A percentile compares a stretch with the other conserved stretches of the same genome.
Conservation (phyloP, 2,329 filamentous ascomycete genomes). For the Hansfordia pulvinata region DNA sequence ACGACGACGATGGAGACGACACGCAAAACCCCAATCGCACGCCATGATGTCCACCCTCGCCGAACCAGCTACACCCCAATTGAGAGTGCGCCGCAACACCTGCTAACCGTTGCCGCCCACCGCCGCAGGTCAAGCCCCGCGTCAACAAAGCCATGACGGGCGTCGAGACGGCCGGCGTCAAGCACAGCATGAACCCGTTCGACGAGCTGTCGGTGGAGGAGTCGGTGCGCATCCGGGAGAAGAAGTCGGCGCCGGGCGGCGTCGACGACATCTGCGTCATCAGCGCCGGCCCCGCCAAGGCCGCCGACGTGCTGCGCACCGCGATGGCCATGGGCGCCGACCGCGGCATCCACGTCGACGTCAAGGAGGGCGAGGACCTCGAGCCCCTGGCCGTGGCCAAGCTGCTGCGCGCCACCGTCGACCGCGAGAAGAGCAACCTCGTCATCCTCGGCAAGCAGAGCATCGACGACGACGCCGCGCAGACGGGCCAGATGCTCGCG, state of each 20-base stretch:
- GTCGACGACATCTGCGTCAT: constrained; percentile 89
- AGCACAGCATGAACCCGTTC: constrained; percentile 98
- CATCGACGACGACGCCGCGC: constrained; percentile 89
- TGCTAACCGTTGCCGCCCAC: neutral
- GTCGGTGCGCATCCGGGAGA: constrained; percentile 85
- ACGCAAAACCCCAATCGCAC: no score
- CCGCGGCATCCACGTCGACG: constrained; percentile 76
- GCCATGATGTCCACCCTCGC: no score
- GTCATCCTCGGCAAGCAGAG: constrained; percentile 95
- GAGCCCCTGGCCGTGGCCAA: constrained; percentile 92
- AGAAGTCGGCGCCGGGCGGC: constrained; percentile 55
- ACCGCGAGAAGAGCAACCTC: constrained; percentile 77
- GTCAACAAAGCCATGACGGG: constrained; percentile 66
- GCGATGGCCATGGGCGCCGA: constrained; percentile 99
- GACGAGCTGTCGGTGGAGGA: constrained; percentile 98
- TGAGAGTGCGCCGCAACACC: no score
- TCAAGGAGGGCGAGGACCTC: constrained; percentile 59
- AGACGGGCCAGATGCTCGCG: constrained; percentile 97
- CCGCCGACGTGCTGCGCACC: constrained; percentile 78
- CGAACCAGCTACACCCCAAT: no score
- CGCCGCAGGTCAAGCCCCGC: constrained; percentile 49
- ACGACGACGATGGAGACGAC: constrained; percentile 1
- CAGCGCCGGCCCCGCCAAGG: constrained; percentile 77
- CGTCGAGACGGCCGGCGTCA: constrained; percentile 84
- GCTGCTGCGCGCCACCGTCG: constrained; percentile 65